These are phyloP conservation scores for Phytophthora multivora DNA, from an alignment of 352 stramenopile species.

Conservation along the genomic window DNA sequence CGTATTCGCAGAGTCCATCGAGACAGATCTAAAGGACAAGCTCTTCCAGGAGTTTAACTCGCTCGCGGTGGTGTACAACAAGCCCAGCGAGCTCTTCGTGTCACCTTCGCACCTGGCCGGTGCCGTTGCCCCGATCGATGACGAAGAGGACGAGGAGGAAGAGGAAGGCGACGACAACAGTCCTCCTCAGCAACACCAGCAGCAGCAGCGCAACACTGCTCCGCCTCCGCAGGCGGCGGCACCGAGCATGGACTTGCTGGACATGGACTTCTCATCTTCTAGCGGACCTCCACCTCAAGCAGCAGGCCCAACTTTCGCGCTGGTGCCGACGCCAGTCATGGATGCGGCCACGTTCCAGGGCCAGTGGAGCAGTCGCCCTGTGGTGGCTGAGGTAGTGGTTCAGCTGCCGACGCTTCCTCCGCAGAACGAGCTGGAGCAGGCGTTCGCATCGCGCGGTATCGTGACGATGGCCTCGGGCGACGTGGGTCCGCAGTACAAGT, in stretches of 20 bases:
- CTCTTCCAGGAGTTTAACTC: constrained; percentile 98
- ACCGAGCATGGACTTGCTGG: constrained; percentile 66
- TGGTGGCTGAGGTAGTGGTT: constrained; percentile 68
- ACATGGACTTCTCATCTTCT: constrained; percentile 72
- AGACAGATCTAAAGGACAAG: constrained; percentile 86
- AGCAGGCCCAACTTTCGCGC: constrained; percentile 40
- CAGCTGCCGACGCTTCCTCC: constrained; percentile 61
- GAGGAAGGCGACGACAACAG: constrained; percentile 39
- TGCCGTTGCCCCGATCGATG: constrained; percentile 36
- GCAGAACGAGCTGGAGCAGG: constrained; percentile 69
- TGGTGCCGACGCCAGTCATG: constrained; percentile 74
- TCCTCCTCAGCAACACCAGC: constrained; percentile 36
- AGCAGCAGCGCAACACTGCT: constrained; percentile 52
- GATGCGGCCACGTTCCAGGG: constrained; percentile 74
- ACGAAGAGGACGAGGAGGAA: constrained; percentile 59
- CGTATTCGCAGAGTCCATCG: constrained; percentile 84
- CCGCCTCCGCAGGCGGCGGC: constrained; percentile 28
- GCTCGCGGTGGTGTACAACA: constrained; percentile 97
- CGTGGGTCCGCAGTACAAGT: constrained; percentile 83
- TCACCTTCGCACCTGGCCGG: constrained; percentile 66
- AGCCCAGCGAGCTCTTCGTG: constrained; percentile 96
- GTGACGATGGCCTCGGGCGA: constrained; percentile 85
- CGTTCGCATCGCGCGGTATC: constrained; percentile 59
- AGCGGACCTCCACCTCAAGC: constrained; percentile 16
- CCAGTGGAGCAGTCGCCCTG: constrained; percentile 70